Evolutionary conservation across 345 rosid genomes (phyloP).

Genomic region (Stellera chamaejasme): DNA sequence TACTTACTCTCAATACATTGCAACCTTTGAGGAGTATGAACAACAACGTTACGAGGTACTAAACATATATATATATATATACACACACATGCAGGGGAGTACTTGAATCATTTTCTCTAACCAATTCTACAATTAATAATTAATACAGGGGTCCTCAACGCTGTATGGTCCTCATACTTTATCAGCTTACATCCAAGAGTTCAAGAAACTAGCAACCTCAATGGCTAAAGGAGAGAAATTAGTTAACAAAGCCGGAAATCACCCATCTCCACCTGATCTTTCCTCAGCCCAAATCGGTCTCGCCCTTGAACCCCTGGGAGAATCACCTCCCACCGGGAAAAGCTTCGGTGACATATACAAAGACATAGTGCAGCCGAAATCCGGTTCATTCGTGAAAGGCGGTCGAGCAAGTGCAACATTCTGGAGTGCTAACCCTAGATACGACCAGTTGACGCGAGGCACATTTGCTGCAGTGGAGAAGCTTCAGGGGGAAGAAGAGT

Average conservation of each 20-base stretch:
- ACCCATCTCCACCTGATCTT: slow-evolving; percentile 41
- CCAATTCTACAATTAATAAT: no score
- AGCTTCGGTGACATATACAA: slow-evolving; percentile 39
- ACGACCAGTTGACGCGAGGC: slow-evolving; percentile 49
- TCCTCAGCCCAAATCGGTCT: slow-evolving; percentile 30
- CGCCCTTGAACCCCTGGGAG: slow-evolving; percentile 21
- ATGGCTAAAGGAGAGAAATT: slow-evolving; percentile 30
- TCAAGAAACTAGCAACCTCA: slow-evolving; percentile 35
- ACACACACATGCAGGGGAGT: no score
- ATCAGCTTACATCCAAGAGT: slow-evolving; percentile 50
- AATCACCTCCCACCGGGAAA: slow-evolving; percentile 30
- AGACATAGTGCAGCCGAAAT: slow-evolving; percentile 23
- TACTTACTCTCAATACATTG: slow-evolving; percentile 43
- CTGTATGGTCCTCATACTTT: slow-evolving; percentile 56
- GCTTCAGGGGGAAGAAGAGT: slow-evolving; percentile 26
- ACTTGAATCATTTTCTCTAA: no score
- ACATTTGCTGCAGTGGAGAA: slow-evolving; percentile 46
- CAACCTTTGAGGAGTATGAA: slow-evolving; percentile 46
- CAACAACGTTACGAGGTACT: slow-evolving; percentile 57
- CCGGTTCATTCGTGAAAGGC: slow-evolving; percentile 31
- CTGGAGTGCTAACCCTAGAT: slow-evolving; percentile 52
- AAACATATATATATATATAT: no score
- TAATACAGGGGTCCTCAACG: slow-evolving; percentile 51
- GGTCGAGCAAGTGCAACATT: slow-evolving; percentile 35
- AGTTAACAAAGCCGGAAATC: background rate